These are phyloP conservation scores for Papiliotrema terrestris DNA, from an alignment of 1,284 basidiomycete species.

Conservation along the genomic window DNA sequence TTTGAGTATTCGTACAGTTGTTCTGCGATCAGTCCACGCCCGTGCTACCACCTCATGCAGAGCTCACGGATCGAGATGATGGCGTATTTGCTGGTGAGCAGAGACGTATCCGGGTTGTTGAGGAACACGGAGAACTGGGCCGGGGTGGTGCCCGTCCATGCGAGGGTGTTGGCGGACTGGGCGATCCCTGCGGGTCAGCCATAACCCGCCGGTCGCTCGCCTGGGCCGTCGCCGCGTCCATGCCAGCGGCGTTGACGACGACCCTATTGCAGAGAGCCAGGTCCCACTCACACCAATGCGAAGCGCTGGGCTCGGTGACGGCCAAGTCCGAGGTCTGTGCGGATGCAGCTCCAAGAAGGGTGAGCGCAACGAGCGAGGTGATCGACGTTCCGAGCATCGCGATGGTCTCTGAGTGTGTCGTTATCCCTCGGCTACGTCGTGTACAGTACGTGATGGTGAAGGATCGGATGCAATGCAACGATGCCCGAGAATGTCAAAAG, in stretches of 20 bases:
- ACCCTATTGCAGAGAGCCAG: not conserved
- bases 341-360: conserved; percentile 1
- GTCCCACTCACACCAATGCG: conserved; percentile 28
- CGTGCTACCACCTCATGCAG: not conserved
- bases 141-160: conserved; percentile 23
- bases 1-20: conserved; percentile 25
- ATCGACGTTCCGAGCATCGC: not conserved
- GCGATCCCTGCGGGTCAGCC: conserved; percentile 27
- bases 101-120: conserved; percentile 28
- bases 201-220: not conserved
- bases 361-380: not conserved
- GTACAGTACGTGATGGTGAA: no score
- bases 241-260: not conserved
- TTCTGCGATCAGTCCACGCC: conserved; percentile 7
- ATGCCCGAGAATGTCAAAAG: no score
- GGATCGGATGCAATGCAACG: no score
- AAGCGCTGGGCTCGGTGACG: conserved; percentile 22
- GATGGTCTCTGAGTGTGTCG: not conserved
- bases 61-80: conserved; percentile 16
- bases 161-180: conserved; percentile 33
- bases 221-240: no score
- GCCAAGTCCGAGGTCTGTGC: conserved; percentile 9
- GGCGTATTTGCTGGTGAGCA: conserved; percentile 35
- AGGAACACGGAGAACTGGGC: conserved; percentile 38
- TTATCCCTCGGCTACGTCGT: no score